Evolutionary conservation across 2,329 filamentous ascomycete genomes (phyloP).

Genomic region (Colletotrichum cereale): DNA sequence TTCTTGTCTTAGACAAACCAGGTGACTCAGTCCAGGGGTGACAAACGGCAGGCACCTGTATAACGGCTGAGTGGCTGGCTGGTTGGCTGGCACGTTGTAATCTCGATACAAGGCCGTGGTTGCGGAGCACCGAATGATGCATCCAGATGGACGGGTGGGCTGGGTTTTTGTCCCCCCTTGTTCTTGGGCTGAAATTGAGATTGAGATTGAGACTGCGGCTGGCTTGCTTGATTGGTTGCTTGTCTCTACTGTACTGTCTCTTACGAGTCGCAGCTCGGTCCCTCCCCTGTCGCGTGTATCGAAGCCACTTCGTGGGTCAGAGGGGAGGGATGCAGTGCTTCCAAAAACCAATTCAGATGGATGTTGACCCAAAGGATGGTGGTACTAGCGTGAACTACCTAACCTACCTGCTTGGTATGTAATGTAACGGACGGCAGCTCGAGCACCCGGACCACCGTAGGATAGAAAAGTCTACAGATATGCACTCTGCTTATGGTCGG

Average conservation of each 20-base stretch:
- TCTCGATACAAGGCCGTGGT: slow-evolving; percentile 27
- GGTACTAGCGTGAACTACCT: too few species aligned
- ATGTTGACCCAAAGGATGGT: neutral
- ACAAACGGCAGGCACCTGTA: slow-evolving; percentile 31
- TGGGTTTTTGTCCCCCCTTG: neutral
- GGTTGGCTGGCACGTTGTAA: slow-evolving; percentile 31
- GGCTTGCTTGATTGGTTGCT: neutral
- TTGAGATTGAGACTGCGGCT: neutral
- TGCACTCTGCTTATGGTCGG: slow-evolving; percentile 1
- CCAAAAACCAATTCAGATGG: neutral
- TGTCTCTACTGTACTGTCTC: neutral
- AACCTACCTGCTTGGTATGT: neutral
- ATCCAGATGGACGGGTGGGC: slow-evolving; percentile 9
- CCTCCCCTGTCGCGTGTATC: neutral
- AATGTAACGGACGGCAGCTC: neutral
- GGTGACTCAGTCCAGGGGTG: slow-evolving; percentile 15
- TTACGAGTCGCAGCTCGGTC: neutral
- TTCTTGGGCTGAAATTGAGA: slow-evolving; percentile 7
- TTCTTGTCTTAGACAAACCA: slow-evolving; percentile 28
- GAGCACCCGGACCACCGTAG: neutral
- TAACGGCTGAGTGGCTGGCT: slow-evolving; percentile 30
- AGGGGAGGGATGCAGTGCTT: neutral
- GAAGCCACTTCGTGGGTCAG: neutral
- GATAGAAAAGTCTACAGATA: too few species aligned
- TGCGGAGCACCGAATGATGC: slow-evolving; percentile 16